Evolutionary conservation across 371 early-diverging fungal genomes (phyloP).

Genomic region (Catenaria anguillulae): DNA sequence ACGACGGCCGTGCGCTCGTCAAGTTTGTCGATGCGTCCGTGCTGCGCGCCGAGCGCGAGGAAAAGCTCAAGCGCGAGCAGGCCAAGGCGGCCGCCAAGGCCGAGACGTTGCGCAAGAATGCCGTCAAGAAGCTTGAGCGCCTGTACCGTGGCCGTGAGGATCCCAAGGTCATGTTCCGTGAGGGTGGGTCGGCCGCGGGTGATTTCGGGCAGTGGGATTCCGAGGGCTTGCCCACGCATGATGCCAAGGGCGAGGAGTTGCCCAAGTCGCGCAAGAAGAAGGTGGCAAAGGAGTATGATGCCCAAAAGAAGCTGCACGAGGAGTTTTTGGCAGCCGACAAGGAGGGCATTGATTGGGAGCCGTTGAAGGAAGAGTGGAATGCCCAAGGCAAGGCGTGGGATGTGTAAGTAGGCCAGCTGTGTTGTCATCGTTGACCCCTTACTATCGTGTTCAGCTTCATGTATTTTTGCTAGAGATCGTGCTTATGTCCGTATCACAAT

Average conservation of each 20-base stretch:
- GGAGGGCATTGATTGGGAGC: slow-evolving; percentile 46
- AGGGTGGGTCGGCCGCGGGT: slow-evolving; percentile 24
- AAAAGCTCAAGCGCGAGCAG: slow-evolving; percentile 38
- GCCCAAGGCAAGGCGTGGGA: neutral
- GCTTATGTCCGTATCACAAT: too few species aligned
- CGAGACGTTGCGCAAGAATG: slow-evolving; percentile 41
- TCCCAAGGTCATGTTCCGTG: slow-evolving; percentile 64
- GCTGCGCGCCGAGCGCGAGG: slow-evolving; percentile 44
- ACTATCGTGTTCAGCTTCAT: too few species aligned
- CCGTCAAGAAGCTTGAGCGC: slow-evolving; percentile 47
- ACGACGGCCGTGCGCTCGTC: slow-evolving; percentile 78
- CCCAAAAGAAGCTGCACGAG: slow-evolving; percentile 69
- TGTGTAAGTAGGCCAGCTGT: too few species aligned
- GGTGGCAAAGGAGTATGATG: slow-evolving; percentile 66
- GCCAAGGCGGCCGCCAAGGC: slow-evolving; percentile 51
- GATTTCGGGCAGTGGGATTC: slow-evolving; percentile 71
- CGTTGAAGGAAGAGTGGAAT: slow-evolving; percentile 79
- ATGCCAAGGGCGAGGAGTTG: slow-evolving; percentile 61
- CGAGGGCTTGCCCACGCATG: slow-evolving; percentile 73
- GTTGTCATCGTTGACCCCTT: too few species aligned
- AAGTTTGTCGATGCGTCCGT: slow-evolving; percentile 71
- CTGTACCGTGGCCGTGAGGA: slow-evolving; percentile 59
- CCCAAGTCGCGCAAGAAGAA: slow-evolving; percentile 73
- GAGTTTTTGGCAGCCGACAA: slow-evolving; percentile 46
- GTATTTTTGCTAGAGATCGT: too few species aligned